Evolutionary conservation across 2,329 filamentous ascomycete species (phyloP).

Genomic region (Clonostachys rosea): DNA sequence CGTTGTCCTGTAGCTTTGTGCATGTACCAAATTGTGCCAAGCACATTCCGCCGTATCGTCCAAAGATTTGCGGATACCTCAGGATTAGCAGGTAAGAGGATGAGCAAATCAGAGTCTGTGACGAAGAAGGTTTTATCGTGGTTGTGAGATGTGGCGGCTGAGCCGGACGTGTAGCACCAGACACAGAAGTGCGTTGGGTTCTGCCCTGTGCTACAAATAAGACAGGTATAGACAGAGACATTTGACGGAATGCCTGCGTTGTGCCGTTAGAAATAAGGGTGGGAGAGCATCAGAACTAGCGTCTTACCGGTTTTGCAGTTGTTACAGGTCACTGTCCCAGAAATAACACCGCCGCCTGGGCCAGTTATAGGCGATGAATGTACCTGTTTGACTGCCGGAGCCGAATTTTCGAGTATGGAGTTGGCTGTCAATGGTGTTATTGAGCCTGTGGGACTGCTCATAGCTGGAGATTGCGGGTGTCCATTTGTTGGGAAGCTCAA

Average conservation of each 20-base stretch:
- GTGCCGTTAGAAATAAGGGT: too few relatives aligned
- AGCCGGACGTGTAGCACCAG: slow-evolving; percentile 17
- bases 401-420: too few relatives aligned
- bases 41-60: slow-evolving; percentile 16
- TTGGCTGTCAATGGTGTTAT: too few relatives aligned
- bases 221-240: slow-evolving; percentile 15
- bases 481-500: too few relatives aligned
- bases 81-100: slow-evolving; percentile 9
- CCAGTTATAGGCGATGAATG: too few relatives aligned
- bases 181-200: slow-evolving; percentile 12
- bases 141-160: slow-evolving; percentile 10
- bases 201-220: slow-evolving; percentile 16
- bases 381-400: too few relatives aligned
- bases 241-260: slow-evolving; percentile 10
- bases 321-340: too few relatives aligned
- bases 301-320: too few relatives aligned
- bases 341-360: too few relatives aligned
- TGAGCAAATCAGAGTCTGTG: slow-evolving; percentile 14
- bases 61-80: slow-evolving; percentile 7
- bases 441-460: too few relatives aligned
- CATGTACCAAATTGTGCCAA: slow-evolving; percentile 16
- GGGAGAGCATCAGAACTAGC: too few relatives aligned
- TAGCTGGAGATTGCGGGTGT: too few relatives aligned
- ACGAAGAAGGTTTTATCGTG: slow-evolving; percentile 17
- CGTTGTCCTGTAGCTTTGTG: slow-evolving; percentile 14